Conservation (phyloP, 768 basidiomycete genomes). For the Coprinopsis marcescibilis region DNA sequence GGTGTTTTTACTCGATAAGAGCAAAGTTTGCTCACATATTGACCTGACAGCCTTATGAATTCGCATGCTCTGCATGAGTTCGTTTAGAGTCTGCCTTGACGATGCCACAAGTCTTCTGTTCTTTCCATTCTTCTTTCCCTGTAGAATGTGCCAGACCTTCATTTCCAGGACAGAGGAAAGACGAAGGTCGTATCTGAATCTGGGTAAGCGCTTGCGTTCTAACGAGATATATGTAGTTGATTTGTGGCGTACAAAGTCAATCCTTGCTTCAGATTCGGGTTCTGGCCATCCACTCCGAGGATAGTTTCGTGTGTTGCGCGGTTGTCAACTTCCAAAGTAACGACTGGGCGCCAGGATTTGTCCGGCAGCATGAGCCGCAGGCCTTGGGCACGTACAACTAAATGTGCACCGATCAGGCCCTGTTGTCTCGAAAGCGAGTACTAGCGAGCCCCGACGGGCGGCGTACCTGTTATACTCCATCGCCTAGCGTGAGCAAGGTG, state of each 20-base stretch:
- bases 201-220: not conserved
- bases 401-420: not conserved
- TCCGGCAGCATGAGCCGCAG: constrained; percentile 49
- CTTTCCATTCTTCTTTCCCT: constrained; percentile 59
- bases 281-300: constrained; percentile 67
- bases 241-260: constrained; percentile 46
- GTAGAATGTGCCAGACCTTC: constrained; percentile 50
- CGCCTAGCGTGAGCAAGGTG: too few species aligned
- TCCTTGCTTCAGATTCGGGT: constrained; percentile 53
- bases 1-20: not conserved
- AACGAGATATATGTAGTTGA: not conserved
- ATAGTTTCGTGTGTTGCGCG: constrained; percentile 47
- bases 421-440: not conserved
- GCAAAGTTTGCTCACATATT: not conserved
- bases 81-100: constrained; percentile 44
- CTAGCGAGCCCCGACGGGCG: not conserved
- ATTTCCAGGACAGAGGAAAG: constrained; percentile 42
- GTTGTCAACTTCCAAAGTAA: constrained; percentile 50
- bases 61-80: constrained; percentile 46
- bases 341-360: constrained; percentile 62
- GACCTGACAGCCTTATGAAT: constrained; percentile 34
- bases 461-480: not conserved
- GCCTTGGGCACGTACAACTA: constrained; percentile 40
- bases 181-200: constrained; percentile 34
- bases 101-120: constrained; percentile 51